Percentiles rank a stretch among this genome's conserved stretches.
phyloP scores from a whole-genome alignment of 768 basidiomycete genomes.

The Hypholoma sublateritium region DNA sequence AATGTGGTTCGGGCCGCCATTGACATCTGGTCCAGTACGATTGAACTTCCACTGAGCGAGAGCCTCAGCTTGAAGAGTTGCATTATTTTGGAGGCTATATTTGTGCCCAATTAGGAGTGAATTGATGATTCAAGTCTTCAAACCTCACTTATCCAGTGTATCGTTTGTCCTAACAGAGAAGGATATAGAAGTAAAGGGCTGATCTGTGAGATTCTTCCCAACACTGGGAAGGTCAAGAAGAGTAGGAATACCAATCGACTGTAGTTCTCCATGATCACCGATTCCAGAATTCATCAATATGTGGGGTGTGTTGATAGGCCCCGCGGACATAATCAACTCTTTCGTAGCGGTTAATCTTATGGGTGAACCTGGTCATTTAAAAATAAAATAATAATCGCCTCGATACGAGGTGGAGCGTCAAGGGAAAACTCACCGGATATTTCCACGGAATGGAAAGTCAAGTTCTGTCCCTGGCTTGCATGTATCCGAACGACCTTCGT shows the following conservation, averaged over 20 bases:
- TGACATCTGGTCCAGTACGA: conserved; percentile 21
- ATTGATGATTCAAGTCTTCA: background rate
- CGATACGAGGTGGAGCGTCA: too few species aligned
- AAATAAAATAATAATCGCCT: background rate
- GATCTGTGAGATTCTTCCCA: conserved; percentile 38
- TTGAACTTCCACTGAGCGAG: conserved; percentile 22
- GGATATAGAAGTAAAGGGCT: conserved; percentile 23
- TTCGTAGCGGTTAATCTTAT: conserved; percentile 35
- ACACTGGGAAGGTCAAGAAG: conserved; percentile 33
- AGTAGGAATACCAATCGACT: conserved; percentile 22
- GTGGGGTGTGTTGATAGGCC: conserved; percentile 35
- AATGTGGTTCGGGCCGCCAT: conserved; percentile 21
- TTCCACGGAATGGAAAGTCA: conserved; percentile 2
- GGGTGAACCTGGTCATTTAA: background rate
- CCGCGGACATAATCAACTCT: conserved; percentile 52
- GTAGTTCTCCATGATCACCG: conserved; percentile 25
- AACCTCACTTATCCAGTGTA: conserved; percentile 24
- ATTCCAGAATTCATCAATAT: conserved; percentile 38
- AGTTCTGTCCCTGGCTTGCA: background rate
- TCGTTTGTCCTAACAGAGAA: conserved; percentile 27
- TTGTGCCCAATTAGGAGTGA: background rate
- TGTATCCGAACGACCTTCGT: conserved; percentile 23
- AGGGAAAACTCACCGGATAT: conserved; percentile 7
- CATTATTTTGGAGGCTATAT: conserved; percentile 20
- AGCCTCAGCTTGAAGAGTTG: conserved; percentile 20